A percentile compares a stretch with the other conserved stretches of the same genome.
Conservation (phyloP, 306 rosid genomes). For the Vicia sativa region DNA sequence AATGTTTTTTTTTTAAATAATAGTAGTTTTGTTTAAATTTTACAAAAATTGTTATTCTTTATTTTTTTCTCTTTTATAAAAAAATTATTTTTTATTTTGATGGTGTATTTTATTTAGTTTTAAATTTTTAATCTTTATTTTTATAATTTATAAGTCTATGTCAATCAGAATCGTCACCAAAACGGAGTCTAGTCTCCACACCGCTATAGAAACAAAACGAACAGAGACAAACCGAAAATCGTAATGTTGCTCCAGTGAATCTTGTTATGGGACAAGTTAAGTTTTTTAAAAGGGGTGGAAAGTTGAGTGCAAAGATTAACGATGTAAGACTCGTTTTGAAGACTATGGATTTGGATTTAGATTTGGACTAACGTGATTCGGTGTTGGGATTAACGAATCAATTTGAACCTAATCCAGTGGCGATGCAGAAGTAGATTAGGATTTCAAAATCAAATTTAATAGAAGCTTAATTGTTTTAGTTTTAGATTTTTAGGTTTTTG, state of each 20-base stretch:
- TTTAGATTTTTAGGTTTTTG: too few relatives aligned
- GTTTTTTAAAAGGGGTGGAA: conserved; percentile 80
- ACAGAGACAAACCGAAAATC: conserved; percentile 26
- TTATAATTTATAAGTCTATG: too few relatives aligned
- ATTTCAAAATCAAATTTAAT: conserved; percentile 52
- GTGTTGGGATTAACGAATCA: conserved; percentile 62
- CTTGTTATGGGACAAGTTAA: conserved; percentile 68
- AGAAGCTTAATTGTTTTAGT: too few relatives aligned
- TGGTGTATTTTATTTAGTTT: too few relatives aligned
- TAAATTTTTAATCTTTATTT: too few relatives aligned
- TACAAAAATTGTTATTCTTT: too few relatives aligned
- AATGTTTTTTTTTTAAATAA: too few relatives aligned
- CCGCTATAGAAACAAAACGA: conserved; percentile 27
- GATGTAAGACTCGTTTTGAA: background rate
- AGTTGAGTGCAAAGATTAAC: conserved; percentile 34
- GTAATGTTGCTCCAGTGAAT: conserved; percentile 39
- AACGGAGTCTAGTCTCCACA: conserved; percentile 48
- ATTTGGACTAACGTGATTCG: conserved; percentile 49
- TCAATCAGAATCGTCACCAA: conserved; percentile 46
- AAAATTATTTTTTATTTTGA: too few relatives aligned
- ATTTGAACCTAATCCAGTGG: conserved; percentile 69
- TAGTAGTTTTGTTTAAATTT: too few relatives aligned
- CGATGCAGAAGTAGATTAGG: conserved; percentile 63
- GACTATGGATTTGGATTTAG: conserved; percentile 1
- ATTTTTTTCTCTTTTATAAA: too few relatives aligned